Base-by-base conservation (phyloP, 768 basidiomycete genomes). In the Mycena leptocephala region DNA sequence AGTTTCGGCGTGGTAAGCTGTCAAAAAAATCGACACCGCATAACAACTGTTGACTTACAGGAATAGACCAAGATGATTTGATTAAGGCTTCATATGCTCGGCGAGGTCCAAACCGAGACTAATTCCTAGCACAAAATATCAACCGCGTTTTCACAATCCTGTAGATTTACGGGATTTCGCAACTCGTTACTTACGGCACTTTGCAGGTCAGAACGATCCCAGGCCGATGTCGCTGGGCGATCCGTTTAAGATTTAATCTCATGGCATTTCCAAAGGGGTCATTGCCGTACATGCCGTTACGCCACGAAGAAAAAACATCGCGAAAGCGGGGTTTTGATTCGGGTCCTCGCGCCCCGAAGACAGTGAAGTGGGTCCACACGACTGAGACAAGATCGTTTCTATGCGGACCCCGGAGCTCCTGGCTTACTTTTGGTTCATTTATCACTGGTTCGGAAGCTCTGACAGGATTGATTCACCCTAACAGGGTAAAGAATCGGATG, bases 21-120 rank as follows among this genome's bases (percentile, higher is more conserved):
- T 75, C 74, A 67, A 63, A 70, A 68, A 51, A 62, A 18, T n/a
- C 48, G 75, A 76, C 70, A 64, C 67, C 70, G 70, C 75, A 72
- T 76, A 72, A 65, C 55, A 33, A 68, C 70, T 39, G 69, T 59
- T 32, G 48, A 55, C 55, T 56, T 64, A n/a, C 65, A 68, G 65
- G 51, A 71, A 61, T 64, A 64, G 75, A 8, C 64, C n/a, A 18
- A 53, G 24, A 32, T 37, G 32, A 32, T 58, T 32, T 71, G 69
- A 76, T 76, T 62, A 65, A 71, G 69, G 56, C 63, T 20, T 20
- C 70, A 64, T 53, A 53, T 43, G 35, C 61, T 39, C 65, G 43
- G 65, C n/a, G 55, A 53, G 30, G 26, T 53, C 58, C 39, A 62
- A 74, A 74, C n/a, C 35, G 61, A 69, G 73, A 74, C 41, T 75